Base-by-base conservation (phyloP, 176 grass and related monocot genomes). In the Alopecurus myosuroides region DNA sequence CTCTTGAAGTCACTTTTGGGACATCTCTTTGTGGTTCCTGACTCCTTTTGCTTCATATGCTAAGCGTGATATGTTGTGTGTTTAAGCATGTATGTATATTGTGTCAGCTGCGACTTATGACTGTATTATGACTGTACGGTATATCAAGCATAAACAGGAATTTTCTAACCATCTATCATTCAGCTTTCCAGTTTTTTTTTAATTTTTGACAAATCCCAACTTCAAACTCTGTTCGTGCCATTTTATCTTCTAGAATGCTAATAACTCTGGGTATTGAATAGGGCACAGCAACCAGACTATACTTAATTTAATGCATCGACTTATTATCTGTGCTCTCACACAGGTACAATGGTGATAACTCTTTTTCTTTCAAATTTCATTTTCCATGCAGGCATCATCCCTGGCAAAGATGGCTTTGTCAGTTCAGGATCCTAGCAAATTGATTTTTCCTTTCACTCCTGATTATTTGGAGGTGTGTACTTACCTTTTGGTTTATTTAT, bases 381-480 rank as follows among this genome's bases (percentile, higher is more conserved):
- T 79, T 30, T 34, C 62, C 35, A 63, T 90, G 55, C 78, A 98
- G 89, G 96, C 96, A 88, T 92, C 89, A 78, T 93, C 91, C 66
- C 78, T 98, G 78, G 96, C 93, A 34, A 98, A 81, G 55, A 88
- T 80, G 69, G 91, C 84, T 90, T 80, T 98, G 35, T 89, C 79
- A 26, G 31, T 75, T 74, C 75, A 81, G 52, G 39, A 57, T 77
- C 76, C 85, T 49, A 70, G 61, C 81, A 83, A 87, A 89, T 49
- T 85, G 26, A 64, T 86, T 68, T 90, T 94, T 78, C 77, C 85
- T 82, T 98, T 98, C 89, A 88, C 89, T 61, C 85, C 93, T 70
- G 91, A 93, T 65, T 88, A 90, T 83, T 94, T 98, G 55, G 96
- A 95, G 89, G 96, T 95, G 86, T 50, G 39, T 4, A 73, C 62